These are phyloP conservation scores for Candida xiaguanensis DNA, from an alignment of 805 yeast genomes.

Conservation along the genomic window DNA sequence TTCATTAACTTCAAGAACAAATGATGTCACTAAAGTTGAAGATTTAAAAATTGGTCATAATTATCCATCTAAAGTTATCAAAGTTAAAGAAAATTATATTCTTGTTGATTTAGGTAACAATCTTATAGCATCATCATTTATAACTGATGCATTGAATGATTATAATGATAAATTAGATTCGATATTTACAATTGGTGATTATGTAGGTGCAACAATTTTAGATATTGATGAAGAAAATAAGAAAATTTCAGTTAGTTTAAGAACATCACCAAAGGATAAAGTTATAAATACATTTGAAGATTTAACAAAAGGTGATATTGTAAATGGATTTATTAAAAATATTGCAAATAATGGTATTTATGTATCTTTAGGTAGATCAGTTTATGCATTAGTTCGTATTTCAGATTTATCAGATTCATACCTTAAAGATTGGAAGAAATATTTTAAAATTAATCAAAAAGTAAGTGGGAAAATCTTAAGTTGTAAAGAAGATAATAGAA, in stretches of 20 bases:
- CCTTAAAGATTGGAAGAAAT: slow-evolving; percentile 84
- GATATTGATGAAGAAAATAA: slow-evolving; percentile 45
- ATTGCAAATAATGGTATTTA: slow-evolving; percentile 74
- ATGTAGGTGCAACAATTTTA: slow-evolving; percentile 54
- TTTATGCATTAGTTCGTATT: slow-evolving; percentile 78
- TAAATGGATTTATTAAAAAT: slow-evolving; percentile 77
- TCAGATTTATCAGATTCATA: slow-evolving; percentile 77
- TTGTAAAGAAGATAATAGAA: slow-evolving; percentile 57
- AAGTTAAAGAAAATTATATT: slow-evolving; percentile 56
- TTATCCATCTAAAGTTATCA: slow-evolving; percentile 60
- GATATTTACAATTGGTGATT: slow-evolving; percentile 47
- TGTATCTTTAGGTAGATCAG: slow-evolving; percentile 65
- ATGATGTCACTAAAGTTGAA: slow-evolving; percentile 32
- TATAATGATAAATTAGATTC: slow-evolving; percentile 52
- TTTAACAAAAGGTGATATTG: slow-evolving; percentile 63
- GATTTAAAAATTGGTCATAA: slow-evolving; percentile 54
- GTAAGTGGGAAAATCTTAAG: slow-evolving; percentile 71
- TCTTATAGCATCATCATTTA: slow-evolving; percentile 60
- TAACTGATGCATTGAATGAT: slow-evolving; percentile 75
- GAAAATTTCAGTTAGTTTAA: slow-evolving; percentile 61
- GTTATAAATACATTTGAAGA: slow-evolving; percentile 47
- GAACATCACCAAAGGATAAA: slow-evolving; percentile 52
- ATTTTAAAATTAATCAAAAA: slow-evolving; percentile 64
- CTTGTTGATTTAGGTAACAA: slow-evolving; percentile 66
- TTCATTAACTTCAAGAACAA: slow-evolving; percentile 47